Percentiles rank a stretch among this genome's conserved stretches.
phyloP scores from a whole-genome alignment of 352 stramenopile species.

The Phytophthora ohioensis region DNA sequence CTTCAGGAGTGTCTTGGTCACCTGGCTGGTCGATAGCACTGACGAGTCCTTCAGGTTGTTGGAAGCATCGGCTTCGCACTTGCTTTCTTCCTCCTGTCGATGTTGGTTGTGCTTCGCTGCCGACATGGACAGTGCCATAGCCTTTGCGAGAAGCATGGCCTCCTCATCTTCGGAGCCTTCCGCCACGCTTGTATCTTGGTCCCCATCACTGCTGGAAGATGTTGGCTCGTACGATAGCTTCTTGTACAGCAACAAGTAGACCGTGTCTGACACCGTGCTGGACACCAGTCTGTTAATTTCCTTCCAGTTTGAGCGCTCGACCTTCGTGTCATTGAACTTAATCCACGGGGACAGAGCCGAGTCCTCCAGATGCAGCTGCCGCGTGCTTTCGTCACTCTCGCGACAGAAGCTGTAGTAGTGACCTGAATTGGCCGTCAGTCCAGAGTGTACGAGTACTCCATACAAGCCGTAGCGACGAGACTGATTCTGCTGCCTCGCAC shows the following conservation, averaged over 20 bases:
- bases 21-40: conserved; percentile 29
- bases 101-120: conserved; percentile 62
- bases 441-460: conserved; percentile 90
- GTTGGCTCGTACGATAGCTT: conserved; percentile 68
- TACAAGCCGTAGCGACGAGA: conserved; percentile 88
- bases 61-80: conserved; percentile 32
- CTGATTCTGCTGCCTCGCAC: conserved; percentile 37
- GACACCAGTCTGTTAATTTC: conserved; percentile 84
- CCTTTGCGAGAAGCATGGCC: conserved; percentile 88
- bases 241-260: conserved; percentile 92
- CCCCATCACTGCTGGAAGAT: conserved; percentile 1
- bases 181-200: conserved; percentile 13
- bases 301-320: conserved; percentile 80
- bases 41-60: conserved; percentile 22
- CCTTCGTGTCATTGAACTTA: conserved; percentile 92
- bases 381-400: conserved; percentile 73
- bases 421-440: conserved; percentile 88
- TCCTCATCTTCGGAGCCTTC: conserved; percentile 66
- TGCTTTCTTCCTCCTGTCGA: conserved; percentile 55
- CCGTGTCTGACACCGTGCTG: conserved; percentile 88
- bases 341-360: conserved; percentile 86
- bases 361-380: conserved; percentile 84
- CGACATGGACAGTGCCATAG: conserved; percentile 91
- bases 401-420: conserved; percentile 94
- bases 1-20: conserved; percentile 61